These are phyloP conservation scores for Tillandsia fasciculata DNA, from an alignment of 176 grass and related monocot species.

Conservation along the genomic window DNA sequence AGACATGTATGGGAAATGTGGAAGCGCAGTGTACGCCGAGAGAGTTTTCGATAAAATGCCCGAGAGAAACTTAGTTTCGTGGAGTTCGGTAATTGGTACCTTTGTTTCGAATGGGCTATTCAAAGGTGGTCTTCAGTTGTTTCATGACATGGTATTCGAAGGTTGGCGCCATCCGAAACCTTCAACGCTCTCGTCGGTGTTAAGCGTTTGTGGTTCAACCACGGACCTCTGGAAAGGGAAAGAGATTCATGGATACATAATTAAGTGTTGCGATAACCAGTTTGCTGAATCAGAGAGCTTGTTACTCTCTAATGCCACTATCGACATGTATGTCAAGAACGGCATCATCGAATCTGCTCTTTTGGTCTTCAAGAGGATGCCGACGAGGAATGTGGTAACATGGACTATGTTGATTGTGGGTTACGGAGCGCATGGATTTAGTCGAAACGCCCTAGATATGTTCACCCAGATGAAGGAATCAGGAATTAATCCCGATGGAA, in stretches of 20 bases:
- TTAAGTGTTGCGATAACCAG: neutral
- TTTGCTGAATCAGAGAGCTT: neutral
- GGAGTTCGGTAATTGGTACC: constrained; percentile 16
- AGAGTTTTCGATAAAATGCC: constrained; percentile 8
- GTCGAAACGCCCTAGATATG: constrained; percentile 1
- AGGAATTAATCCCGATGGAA: constrained; percentile 14
- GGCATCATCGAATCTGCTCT: constrained; percentile 1
- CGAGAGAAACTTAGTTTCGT: constrained; percentile 12
- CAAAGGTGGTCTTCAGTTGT: constrained; percentile 3
- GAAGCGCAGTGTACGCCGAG: constrained; percentile 4
- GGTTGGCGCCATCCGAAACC: neutral
- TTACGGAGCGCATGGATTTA: constrained; percentile 14
- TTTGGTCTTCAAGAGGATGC: neutral
- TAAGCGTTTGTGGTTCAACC: constrained; percentile 4
- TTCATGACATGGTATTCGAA: constrained; percentile 8
- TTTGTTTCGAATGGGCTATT: constrained; percentile 8
- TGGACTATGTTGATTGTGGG: constrained; percentile 11
- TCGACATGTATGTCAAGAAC: constrained; percentile 14
- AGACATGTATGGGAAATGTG: constrained; percentile 30
- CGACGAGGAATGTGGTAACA: constrained; percentile 14
- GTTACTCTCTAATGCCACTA: constrained; percentile 4
- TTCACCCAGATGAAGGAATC: constrained; percentile 5
- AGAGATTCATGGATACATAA: constrained; percentile 10
- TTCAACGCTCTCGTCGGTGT: neutral
- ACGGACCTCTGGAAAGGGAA: constrained; percentile 12